Evolutionary conservation across 352 stramenopile species (phyloP).

Genomic region (Phytophthora lateralis): DNA sequence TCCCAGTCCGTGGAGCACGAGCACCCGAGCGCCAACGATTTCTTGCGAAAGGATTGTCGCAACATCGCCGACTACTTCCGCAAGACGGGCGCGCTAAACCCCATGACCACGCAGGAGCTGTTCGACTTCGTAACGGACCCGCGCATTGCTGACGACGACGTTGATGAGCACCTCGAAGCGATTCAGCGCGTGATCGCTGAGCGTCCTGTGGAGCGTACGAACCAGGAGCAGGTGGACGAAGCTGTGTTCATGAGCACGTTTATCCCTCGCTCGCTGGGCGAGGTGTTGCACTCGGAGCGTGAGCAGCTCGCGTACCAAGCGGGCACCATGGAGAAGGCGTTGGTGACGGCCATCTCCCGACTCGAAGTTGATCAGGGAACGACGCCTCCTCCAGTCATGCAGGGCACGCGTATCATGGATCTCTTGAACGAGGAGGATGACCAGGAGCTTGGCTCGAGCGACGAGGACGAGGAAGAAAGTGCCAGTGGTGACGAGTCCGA

Average conservation of each 20-base stretch:
- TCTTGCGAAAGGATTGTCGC: slow-evolving; percentile 97
- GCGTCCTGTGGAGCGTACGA: slow-evolving; percentile 58
- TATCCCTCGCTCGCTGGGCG: slow-evolving; percentile 94
- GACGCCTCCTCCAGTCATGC: slow-evolving; percentile 22
- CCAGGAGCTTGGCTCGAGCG: slow-evolving; percentile 46
- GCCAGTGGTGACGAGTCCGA: slow-evolving; percentile 43
- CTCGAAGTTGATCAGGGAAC: slow-evolving; percentile 56
- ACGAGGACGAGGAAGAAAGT: slow-evolving; percentile 55
- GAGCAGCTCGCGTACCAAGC: slow-evolving; percentile 88
- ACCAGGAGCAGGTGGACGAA: slow-evolving; percentile 92
- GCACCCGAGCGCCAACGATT: slow-evolving; percentile 97
- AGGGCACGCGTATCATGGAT: slow-evolving; percentile 72
- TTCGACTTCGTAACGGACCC: slow-evolving; percentile 96
- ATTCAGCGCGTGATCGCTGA: slow-evolving; percentile 91
- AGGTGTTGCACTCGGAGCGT: slow-evolving; percentile 90
- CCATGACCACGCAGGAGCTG: slow-evolving; percentile 95
- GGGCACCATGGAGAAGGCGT: slow-evolving; percentile 85
- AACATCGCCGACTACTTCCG: slow-evolving; percentile 98
- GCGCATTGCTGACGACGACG: slow-evolving; percentile 66
- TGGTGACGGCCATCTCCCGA: slow-evolving; percentile 79
- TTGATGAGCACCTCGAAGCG: slow-evolving; percentile 88
- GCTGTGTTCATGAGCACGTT: slow-evolving; percentile 94
- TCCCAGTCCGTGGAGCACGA: slow-evolving; percentile 98
- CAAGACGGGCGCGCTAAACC: slow-evolving; percentile 88
- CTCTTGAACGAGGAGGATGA: slow-evolving; percentile 67